phyloP scores from a whole-genome alignment of 2,329 filamentous ascomycete genomes.

The Pezizomycotina sp. region DNA sequence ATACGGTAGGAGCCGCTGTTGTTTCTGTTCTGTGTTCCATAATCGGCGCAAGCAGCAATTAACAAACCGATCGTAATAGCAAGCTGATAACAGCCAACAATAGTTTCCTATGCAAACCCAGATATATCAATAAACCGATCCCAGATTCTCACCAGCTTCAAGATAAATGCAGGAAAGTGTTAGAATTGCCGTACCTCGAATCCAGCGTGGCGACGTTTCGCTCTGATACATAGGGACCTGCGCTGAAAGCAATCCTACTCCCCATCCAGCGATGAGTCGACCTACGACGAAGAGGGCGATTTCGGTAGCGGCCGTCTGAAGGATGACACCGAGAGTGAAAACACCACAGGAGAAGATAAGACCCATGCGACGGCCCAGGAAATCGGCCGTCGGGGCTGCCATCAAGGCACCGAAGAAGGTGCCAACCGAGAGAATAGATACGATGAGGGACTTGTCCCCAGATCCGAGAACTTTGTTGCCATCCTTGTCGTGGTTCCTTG shows the following conservation, averaged over 20 bases:
- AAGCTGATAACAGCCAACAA: slow-evolving; percentile 60
- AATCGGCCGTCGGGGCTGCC: slow-evolving; percentile 10
- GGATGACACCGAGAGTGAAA: slow-evolving; percentile 41
- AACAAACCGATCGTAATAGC: slow-evolving; percentile 59
- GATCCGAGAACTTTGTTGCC: slow-evolving; percentile 28
- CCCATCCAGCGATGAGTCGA: slow-evolving; percentile 6
- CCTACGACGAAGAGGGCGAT: slow-evolving; percentile 12
- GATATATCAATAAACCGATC: no score
- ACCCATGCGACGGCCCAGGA: slow-evolving; percentile 8
- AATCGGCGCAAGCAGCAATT: slow-evolving; percentile 52
- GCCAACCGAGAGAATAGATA: slow-evolving; percentile 67
- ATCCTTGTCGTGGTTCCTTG: slow-evolving; percentile 34
- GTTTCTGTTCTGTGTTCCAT: slow-evolving; percentile 44
- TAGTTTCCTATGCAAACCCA: no score
- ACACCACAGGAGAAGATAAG: slow-evolving; percentile 10
- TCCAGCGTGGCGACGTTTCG: slow-evolving; percentile 70
- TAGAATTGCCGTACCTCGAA: slow-evolving; percentile 40
- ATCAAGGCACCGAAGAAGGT: slow-evolving; percentile 43
- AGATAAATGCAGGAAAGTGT: neutral
- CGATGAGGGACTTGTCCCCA: slow-evolving; percentile 52
- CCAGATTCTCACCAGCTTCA: neutral
- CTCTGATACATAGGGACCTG: slow-evolving; percentile 53
- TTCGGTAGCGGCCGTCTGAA: slow-evolving; percentile 42
- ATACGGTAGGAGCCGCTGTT: slow-evolving; percentile 55
- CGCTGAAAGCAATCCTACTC: slow-evolving; percentile 34